Conservation (phyloP, 2,329 filamentous ascomycete species). For the Microcyclospora tardicrescens region DNA sequence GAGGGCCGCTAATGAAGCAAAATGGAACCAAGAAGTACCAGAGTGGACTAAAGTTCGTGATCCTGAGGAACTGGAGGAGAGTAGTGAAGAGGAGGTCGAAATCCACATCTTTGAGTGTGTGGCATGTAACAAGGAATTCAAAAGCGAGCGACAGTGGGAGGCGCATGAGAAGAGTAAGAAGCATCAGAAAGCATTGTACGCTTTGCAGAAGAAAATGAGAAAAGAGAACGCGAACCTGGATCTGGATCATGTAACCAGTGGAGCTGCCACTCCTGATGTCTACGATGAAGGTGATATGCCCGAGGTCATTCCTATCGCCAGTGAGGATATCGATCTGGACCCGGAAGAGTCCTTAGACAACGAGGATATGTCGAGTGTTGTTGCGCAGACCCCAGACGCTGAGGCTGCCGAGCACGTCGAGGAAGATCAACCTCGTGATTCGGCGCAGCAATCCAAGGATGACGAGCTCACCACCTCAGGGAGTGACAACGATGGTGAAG, state of each 20-base stretch:
- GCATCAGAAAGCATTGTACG: constrained; percentile 73
- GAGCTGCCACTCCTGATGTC: constrained; percentile 18
- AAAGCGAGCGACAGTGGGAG: constrained; percentile 84
- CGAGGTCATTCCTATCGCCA: constrained; percentile 11
- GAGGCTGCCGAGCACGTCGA: background rate
- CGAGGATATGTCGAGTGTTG: background rate
- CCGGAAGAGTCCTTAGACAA: constrained; percentile 4
- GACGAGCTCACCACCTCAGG: constrained; percentile 1
- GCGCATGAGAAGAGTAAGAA: constrained; percentile 96
- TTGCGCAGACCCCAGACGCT: constrained; percentile 1
- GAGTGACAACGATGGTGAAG: constrained; percentile 6
- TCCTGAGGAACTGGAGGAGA: constrained; percentile 37
- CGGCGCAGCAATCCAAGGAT: constrained; percentile 1
- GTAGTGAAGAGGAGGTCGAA: constrained; percentile 35
- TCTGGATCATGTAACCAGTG: constrained; percentile 25
- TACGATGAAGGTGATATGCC: constrained; percentile 21
- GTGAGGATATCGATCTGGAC: constrained; percentile 8
- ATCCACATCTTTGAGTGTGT: constrained; percentile 49
- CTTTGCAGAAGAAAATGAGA: constrained; percentile 69
- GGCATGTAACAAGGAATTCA: constrained; percentile 54
- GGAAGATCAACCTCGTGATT: background rate
- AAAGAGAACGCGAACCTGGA: constrained; percentile 56
- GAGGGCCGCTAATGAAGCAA: constrained; percentile 67
- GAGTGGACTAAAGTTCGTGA: constrained; percentile 60
- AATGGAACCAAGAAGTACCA: constrained; percentile 51